phyloP scores from a whole-genome alignment of 495 filamentous ascomycete species.

The Jackrogersella minutella region DNA sequence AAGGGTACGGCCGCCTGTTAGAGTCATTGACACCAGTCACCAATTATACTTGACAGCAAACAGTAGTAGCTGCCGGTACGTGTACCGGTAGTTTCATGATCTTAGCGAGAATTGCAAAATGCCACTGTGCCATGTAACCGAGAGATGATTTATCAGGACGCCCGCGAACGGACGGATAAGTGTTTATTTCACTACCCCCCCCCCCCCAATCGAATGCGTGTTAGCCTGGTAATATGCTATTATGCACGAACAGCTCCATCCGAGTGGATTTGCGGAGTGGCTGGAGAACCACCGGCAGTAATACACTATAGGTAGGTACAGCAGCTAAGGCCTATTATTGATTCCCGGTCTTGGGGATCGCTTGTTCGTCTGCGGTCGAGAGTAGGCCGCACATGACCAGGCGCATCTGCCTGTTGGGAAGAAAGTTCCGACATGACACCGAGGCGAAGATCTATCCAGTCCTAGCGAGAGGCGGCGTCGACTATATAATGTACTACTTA shows the following conservation, averaged over 20 bases:
- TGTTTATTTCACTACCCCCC: neutral
- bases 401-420: slow-evolving; percentile 22
- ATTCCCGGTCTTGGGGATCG: slow-evolving; percentile 35
- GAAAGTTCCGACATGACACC: slow-evolving; percentile 33
- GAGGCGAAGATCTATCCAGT: slow-evolving; percentile 21
- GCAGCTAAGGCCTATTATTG: slow-evolving; percentile 17
- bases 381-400: slow-evolving; percentile 29
- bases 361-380: slow-evolving; percentile 15
- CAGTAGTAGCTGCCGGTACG: slow-evolving; percentile 17
- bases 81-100: slow-evolving; percentile 16
- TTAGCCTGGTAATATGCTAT: slow-evolving; percentile 14
- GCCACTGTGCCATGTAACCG: slow-evolving; percentile 11
- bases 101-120: slow-evolving; percentile 20
- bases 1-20: neutral
- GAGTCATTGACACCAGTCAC: neutral
- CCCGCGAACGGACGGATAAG: slow-evolving; percentile 7
- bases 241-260: slow-evolving; percentile 2
- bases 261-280: slow-evolving; percentile 14
- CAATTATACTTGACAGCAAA: slow-evolving; percentile 11
- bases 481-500: slow-evolving; percentile 10
- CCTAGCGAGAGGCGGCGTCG: neutral
- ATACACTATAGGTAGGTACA: slow-evolving; percentile 2
- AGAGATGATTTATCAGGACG: slow-evolving; percentile 17
- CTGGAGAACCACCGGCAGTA: slow-evolving; percentile 13
- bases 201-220: neutral